Conservation (phyloP, 495 filamentous ascomycete genomes). For the Neurospora sp. region DNA sequence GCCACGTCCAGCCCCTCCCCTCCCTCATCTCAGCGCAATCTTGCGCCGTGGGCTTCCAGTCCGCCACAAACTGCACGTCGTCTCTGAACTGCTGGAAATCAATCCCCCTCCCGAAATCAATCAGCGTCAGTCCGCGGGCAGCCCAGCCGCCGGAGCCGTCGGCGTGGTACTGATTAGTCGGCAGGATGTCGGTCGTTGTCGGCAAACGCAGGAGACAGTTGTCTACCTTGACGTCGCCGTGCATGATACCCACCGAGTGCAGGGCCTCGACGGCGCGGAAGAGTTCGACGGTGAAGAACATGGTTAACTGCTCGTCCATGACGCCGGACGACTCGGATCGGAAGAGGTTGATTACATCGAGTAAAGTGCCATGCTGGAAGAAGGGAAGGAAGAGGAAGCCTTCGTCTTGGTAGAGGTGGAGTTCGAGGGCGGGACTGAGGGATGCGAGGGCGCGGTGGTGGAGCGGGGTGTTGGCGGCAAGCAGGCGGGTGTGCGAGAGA, state of each 20-base stretch:
- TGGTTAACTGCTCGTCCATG: conserved; percentile 78
- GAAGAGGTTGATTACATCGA: conserved; percentile 85
- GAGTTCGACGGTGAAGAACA: conserved; percentile 93
- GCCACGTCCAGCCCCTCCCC: conserved; percentile 86
- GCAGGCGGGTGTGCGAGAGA: conserved; percentile 63
- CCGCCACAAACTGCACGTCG: conserved; percentile 80
- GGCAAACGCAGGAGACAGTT: conserved; percentile 88
- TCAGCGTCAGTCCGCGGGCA: conserved; percentile 68
- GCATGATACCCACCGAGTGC: conserved; percentile 68
- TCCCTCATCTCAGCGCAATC: conserved; percentile 96
- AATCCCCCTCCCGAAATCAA: conserved; percentile 92
- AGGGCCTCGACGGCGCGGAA: conserved; percentile 82
- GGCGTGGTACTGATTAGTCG: conserved; percentile 50
- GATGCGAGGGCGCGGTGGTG: conserved; percentile 59
- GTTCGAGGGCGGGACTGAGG: conserved; percentile 69
- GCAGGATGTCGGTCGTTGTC: conserved; percentile 23
- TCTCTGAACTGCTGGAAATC: conserved; percentile 78
- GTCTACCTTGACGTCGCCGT: conserved; percentile 92
- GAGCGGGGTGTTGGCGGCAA: conserved; percentile 17
- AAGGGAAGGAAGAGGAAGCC: conserved; percentile 78
- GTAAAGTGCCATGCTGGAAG: conserved; percentile 79
- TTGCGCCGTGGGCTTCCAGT: conserved; percentile 75
- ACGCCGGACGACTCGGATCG: conserved; percentile 57
- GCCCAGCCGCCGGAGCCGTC: conserved; percentile 71
- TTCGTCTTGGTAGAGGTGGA: conserved; percentile 82